These are phyloP conservation scores for Hypericum perforatum DNA, from an alignment of 345 rosid species.

Conservation along the genomic window DNA sequence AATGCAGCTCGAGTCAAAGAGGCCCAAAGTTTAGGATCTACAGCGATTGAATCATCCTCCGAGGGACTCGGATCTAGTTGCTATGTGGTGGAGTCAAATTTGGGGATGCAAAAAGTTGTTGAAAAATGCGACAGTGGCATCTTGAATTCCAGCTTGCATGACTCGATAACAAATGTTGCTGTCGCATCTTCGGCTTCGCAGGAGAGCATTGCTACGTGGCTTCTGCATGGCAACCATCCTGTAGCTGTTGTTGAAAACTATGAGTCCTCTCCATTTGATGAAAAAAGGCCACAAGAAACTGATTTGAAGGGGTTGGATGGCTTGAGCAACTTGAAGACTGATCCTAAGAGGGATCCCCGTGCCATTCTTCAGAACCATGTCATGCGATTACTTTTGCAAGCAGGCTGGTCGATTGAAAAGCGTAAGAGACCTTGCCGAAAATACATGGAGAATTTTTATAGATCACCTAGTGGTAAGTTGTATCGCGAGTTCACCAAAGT, in stretches of 20 bases:
- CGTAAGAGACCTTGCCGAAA: constrained; percentile 47
- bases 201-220: constrained; percentile 52
- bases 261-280: constrained; percentile 20
- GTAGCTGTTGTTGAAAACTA: constrained; percentile 22
- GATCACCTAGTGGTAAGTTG: constrained; percentile 52
- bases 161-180: constrained; percentile 20
- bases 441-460: constrained; percentile 40
- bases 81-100: constrained; percentile 40
- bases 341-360: constrained; percentile 58
- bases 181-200: constrained; percentile 68
- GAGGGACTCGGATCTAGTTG: constrained; percentile 46
- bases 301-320: constrained; percentile 18
- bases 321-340: constrained; percentile 22
- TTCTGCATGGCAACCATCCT: constrained; percentile 33
- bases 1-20: constrained; percentile 17
- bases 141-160: constrained; percentile 18
- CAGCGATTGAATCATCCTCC: constrained; percentile 51
- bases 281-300: constrained; percentile 24
- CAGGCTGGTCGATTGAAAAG: constrained; percentile 63
- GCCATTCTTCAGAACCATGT: constrained; percentile 53
- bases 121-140: constrained; percentile 21
- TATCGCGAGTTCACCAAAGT: constrained; percentile 71
- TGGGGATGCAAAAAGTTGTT: constrained; percentile 18
- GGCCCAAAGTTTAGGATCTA: constrained; percentile 28
- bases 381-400: constrained; percentile 35